phyloP scores from a whole-genome alignment of 371 early-diverging fungal genomes.

The Mucor lusitanicus region DNA sequence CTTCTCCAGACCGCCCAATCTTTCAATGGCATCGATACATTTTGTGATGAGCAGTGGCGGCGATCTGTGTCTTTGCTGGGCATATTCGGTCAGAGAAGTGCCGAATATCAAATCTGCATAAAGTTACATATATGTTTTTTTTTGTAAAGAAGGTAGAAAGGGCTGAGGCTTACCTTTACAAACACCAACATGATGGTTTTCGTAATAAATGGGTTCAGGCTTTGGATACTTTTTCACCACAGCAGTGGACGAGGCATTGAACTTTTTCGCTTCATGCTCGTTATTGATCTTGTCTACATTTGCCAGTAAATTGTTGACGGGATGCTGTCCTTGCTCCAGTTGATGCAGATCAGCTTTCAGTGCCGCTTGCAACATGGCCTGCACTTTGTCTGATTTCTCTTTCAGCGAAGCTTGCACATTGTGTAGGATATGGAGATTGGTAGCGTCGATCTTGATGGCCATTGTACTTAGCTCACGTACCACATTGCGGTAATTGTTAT shows the following conservation, averaged over 20 bases:
- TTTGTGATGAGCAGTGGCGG: constrained; percentile 61
- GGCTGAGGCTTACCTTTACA: constrained; percentile 27
- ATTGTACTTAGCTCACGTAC: constrained; percentile 28
- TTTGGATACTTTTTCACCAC: constrained; percentile 7
- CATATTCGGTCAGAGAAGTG: constrained; percentile 52
- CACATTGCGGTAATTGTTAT: constrained; percentile 29
- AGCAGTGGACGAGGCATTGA: neutral
- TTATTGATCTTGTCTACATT: constrained; percentile 6
- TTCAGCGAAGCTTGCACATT: constrained; percentile 17
- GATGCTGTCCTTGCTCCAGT: constrained; percentile 11
- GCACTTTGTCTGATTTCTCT: constrained; percentile 19
- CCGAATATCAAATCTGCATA: constrained; percentile 63
- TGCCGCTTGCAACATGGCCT: constrained; percentile 10
- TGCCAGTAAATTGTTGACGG: neutral
- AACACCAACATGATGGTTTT: constrained; percentile 31
- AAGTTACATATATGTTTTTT: neutral
- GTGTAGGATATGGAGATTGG: constrained; percentile 24
- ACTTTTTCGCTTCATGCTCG: constrained; percentile 11
- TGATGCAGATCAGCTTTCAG: constrained; percentile 14
- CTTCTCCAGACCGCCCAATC: constrained; percentile 58
- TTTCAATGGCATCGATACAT: constrained; percentile 65
- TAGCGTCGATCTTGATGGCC: constrained; percentile 22
- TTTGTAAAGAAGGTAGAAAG: neutral
- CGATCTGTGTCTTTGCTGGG: constrained; percentile 43
- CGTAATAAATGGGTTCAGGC: constrained; percentile 22